Base-by-base conservation (phyloP, 495 filamentous ascomycete species). In the Clavariopsis aquatica region DNA sequence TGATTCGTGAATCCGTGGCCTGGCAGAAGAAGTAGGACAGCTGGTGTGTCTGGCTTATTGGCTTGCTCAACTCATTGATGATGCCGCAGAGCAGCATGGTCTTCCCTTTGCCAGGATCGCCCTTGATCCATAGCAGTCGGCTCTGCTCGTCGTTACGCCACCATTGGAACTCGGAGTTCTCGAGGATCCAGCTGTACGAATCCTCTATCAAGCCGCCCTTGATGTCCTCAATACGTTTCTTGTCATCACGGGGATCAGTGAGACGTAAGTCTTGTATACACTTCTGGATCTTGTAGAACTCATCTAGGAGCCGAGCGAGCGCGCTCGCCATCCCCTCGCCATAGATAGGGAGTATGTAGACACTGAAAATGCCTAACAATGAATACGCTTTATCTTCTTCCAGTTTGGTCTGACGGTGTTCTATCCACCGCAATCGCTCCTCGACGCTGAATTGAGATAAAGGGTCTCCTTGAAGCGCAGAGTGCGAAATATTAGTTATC, bases 371-470 rank as follows among this genome's bases (percentile, higher is more conserved):
- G n/a, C 60, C 60, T n/a, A 57, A 20, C 22, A 63, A 26, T 41
- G 28, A 63, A 28, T 63, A 63, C 20, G 22, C 49, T 29, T 7
- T 20, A 28, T 63, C 59, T 65, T 64, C 49, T 55, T 59, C 43
- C 2, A 19, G 19, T 29, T 46, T 69, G 12, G 66, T 69, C 49
- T 60, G 15, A n/a, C 66, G 34, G 17, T 57, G 24, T n/a, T 3
- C 46, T 46, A 54, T 55, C 66, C 66, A 69, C n/a, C 2, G 31
- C 28, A 49, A 57, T 24, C 57, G 49, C 51, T 70, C 64, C 6
- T 49, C 41, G 8, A 70, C 51, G 29, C 57, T 52, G 29, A 65
- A 65, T 1, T 53, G 27, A 41, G 54, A 52, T 7, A 65, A 24
- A 28, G 24, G 53, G n/a, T 2, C 52, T 52, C 67, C 67, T 62